Evolutionary conservation across 148 eudicot genomes (phyloP).

Genomic region (Chenopodium formosanum): DNA sequence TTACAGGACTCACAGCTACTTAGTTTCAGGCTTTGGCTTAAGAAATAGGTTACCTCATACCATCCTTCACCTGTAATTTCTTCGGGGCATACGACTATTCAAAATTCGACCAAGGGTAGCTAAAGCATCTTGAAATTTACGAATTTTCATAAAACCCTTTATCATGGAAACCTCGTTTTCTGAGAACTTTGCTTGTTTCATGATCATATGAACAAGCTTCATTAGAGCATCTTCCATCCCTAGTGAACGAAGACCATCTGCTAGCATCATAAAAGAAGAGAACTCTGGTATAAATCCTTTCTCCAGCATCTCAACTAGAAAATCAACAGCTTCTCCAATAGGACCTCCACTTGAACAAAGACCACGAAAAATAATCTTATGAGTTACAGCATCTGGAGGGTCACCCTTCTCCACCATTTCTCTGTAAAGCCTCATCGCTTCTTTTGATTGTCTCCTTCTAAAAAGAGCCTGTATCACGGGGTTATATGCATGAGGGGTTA

Average conservation of each 20-base stretch:
- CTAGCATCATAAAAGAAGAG: slow-evolving; percentile 70
- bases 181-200: slow-evolving; percentile 57
- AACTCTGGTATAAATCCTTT: slow-evolving; percentile 68
- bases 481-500: slow-evolving; percentile 82
- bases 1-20: background rate
- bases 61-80: slow-evolving; percentile 24
- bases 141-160: slow-evolving; percentile 76
- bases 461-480: slow-evolving; percentile 79
- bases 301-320: slow-evolving; percentile 65
- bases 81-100: slow-evolving; percentile 40
- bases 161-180: slow-evolving; percentile 68
- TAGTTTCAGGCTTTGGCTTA: background rate
- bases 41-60: background rate
- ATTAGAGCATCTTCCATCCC: slow-evolving; percentile 75
- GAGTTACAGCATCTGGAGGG: slow-evolving; percentile 71
- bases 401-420: slow-evolving; percentile 80
- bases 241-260: slow-evolving; percentile 80
- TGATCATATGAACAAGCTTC: slow-evolving; percentile 63
- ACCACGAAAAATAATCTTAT: slow-evolving; percentile 76
- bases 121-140: slow-evolving; percentile 83
- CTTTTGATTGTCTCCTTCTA: slow-evolving; percentile 49
- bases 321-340: slow-evolving; percentile 85
- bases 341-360: slow-evolving; percentile 93
- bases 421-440: slow-evolving; percentile 69
- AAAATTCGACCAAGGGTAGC: slow-evolving; percentile 62